Evolutionary conservation across 768 basidiomycete species (phyloP).

Genomic region (Podaxis carcinomalis): DNA sequence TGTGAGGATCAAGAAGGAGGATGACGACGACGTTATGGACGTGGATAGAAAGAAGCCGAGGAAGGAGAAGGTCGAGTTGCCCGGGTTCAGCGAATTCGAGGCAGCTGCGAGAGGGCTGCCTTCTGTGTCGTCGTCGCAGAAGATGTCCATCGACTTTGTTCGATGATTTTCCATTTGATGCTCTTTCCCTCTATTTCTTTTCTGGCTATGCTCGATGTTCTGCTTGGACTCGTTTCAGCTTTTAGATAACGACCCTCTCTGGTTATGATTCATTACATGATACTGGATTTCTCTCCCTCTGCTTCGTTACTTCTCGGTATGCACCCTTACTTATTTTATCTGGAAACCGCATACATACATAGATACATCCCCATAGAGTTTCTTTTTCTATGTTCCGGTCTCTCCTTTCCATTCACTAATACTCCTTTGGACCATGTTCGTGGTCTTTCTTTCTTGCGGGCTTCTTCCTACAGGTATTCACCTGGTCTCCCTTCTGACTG

Average conservation of each 20-base stretch:
- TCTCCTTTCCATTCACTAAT: neutral
- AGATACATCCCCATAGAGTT: conserved; percentile 7
- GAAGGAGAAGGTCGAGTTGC: conserved; percentile 44
- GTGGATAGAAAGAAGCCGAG: conserved; percentile 15
- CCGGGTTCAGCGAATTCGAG: conserved; percentile 61
- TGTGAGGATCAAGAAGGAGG: conserved; percentile 10
- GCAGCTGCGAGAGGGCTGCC: conserved; percentile 36
- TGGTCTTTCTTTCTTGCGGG: neutral
- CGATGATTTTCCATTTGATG: conserved; percentile 3
- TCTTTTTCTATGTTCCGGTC: neutral
- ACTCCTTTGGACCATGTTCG: neutral
- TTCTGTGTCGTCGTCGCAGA: conserved; percentile 13
- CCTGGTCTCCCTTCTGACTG: neutral
- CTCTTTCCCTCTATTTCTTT: neutral
- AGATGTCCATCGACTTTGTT: conserved; percentile 18
- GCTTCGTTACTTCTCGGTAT: neutral
- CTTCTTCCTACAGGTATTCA: neutral
- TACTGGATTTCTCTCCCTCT: neutral
- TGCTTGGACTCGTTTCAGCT: neutral
- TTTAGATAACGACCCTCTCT: conserved; percentile 2
- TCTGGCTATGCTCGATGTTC: neutral
- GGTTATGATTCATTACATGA: neutral
- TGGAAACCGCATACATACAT: conserved; percentile 7
- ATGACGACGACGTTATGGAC: conserved; percentile 9
- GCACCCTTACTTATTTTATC: conserved; percentile 3